Evolutionary conservation across 106 monocot species (phyloP).

Genomic region (Dioscorea zingiberensis): DNA sequence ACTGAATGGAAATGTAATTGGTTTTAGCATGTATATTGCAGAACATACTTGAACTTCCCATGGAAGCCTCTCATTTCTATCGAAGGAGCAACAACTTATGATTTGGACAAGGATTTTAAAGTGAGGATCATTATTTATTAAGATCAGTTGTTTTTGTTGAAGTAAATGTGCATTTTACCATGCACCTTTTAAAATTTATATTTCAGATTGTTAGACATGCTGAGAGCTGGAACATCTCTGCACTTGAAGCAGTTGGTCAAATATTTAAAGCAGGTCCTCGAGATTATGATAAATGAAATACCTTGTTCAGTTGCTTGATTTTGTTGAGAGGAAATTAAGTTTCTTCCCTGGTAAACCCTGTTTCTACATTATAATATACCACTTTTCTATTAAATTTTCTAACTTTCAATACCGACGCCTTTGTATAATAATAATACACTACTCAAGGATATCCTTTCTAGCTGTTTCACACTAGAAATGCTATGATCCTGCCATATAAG

Average conservation of each 20-base stretch:
- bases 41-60: slow-evolving; percentile 74
- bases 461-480: no score
- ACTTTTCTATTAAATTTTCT: no score
- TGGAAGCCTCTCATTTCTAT: slow-evolving; percentile 80
- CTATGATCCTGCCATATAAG: no score
- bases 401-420: no score
- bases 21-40: slow-evolving; percentile 32
- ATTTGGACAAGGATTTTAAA: slow-evolving; percentile 44
- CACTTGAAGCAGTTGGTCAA: slow-evolving; percentile 73
- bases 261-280: slow-evolving; percentile 33
- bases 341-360: no score
- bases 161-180: neutral
- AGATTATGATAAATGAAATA: neutral
- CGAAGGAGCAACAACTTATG: slow-evolving; percentile 50
- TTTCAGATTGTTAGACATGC: slow-evolving; percentile 65
- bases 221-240: slow-evolving; percentile 78
- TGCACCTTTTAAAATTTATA: neutral
- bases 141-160: no score
- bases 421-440: no score
- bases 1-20: no score
- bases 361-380: no score
- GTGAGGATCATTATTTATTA: slow-evolving; percentile 16
- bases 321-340: no score
- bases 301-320: neutral
- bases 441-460: no score